Base-by-base conservation (phyloP, 2,329 filamentous ascomycete genomes). In the Trichoderma endophyticum region DNA sequence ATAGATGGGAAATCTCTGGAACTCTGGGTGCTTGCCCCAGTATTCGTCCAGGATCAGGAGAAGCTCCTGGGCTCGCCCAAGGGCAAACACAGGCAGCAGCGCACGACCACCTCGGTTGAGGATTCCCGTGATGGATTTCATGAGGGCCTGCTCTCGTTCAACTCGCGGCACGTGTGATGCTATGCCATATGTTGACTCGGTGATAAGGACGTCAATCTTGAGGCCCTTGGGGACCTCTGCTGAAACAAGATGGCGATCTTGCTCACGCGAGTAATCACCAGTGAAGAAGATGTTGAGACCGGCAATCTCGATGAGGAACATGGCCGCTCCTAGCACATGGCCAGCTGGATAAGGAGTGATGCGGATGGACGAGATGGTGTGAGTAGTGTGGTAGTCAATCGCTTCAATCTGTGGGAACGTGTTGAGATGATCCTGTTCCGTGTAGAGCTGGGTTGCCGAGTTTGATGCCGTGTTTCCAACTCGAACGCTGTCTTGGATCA, bases 261-360 rank as follows among this genome's bases (percentile, higher is more conserved):
- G 93, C 81, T 99, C 96, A 73, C 96, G 88, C 5, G 94, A 98
- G 84, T 99, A 99, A 82, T 99, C 96, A 62, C 96, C 96, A 0
- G 96, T 99, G 82, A 99, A 99, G 77, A 99, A 90, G 72, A 98
- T 95, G 78, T 97, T 98, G 73, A 99, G 88, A 0, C 95, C 96
- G 4, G 95, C 96, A 78, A 99, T 99, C 79, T 98, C 95, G 76
- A 99, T 93, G 39, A 98, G 88, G 76, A 97, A 99, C 96, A 99
- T 99, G 77, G 96, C 96, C 14, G 96, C 96, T 51, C 96, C 96
- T 11, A 99, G 88, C n/a, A 99, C 96, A 84, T 99, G 96, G 28
- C 96, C 96, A 8, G 96, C 96, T 3, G 97, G 96, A 77, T 97
- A 98, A 18, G 96, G 96, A 0, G 96, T 99, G 77, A 99, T 97